phyloP scores from a whole-genome alignment of 495 filamentous ascomycete species.

The Apodospora peruviana region DNA sequence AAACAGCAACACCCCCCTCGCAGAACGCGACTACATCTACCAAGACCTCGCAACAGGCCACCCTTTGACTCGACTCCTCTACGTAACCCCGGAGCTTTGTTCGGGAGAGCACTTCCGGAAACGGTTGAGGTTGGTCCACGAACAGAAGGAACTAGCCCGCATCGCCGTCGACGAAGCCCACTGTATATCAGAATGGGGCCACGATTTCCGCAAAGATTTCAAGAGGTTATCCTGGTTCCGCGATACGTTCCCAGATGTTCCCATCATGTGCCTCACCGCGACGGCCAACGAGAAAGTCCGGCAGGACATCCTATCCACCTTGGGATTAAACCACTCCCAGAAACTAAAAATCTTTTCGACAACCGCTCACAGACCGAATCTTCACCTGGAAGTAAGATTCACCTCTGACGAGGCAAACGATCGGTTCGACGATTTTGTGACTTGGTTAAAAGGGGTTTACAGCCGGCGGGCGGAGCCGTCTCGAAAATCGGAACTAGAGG shows the following conservation, averaged over 20 bases:
- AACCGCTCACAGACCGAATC: constrained; percentile 73
- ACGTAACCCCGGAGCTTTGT: constrained; percentile 90
- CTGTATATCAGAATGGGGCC: constrained; percentile 97
- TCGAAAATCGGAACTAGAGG: constrained; percentile 45
- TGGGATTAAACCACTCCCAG: constrained; percentile 54
- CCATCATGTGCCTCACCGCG: constrained; percentile 86
- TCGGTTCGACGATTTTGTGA: constrained; percentile 60
- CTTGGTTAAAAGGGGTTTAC: constrained; percentile 69
- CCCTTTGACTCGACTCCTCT: constrained; percentile 75
- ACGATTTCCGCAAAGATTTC: constrained; percentile 93
- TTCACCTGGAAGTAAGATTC: constrained; percentile 92
- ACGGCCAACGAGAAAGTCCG: constrained; percentile 80
- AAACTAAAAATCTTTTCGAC: constrained; percentile 70
- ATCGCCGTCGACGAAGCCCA: constrained; percentile 94
- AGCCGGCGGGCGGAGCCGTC: constrained; percentile 49
- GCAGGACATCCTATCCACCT: constrained; percentile 68
- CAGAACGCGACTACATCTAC: constrained; percentile 63
- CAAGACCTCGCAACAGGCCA: constrained; percentile 82
- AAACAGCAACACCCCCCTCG: constrained; percentile 67
- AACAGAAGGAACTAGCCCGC: constrained; percentile 74
- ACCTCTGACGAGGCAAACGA: constrained; percentile 68
- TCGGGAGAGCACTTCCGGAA: constrained; percentile 71
- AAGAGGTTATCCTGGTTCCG: constrained; percentile 87
- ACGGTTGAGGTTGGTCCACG: constrained; percentile 65
- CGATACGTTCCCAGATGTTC: constrained; percentile 69